Percentiles rank a stretch among this genome's conserved stretches.
Conservation (phyloP, 140 eudicot species). For the Senecio squalidus region DNA sequence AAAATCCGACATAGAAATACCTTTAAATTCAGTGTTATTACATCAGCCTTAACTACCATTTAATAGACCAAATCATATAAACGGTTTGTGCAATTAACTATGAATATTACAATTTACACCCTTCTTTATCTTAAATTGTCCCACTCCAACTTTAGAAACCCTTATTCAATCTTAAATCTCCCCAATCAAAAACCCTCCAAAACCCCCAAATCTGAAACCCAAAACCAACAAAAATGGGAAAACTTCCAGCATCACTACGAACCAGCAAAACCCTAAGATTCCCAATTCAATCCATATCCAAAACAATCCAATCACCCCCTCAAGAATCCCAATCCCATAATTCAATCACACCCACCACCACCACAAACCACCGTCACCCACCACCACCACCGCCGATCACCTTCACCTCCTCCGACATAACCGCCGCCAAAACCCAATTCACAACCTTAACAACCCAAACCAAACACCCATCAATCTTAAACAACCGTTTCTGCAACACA, state of each 20-base stretch:
- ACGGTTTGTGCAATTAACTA: too few species aligned
- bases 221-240: constrained; percentile 32
- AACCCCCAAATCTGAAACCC: background rate
- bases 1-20: too few species aligned
- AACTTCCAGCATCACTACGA: constrained; percentile 39
- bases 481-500: constrained; percentile 47
- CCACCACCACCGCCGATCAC: constrained; percentile 25
- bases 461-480: constrained; percentile 15
- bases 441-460: constrained; percentile 34
- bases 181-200: background rate
- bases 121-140: too few species aligned
- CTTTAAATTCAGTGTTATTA: too few species aligned
- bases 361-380: constrained; percentile 1
- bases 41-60: too few species aligned
- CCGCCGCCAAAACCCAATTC: constrained; percentile 82
- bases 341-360: background rate
- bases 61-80: too few species aligned
- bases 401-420: constrained; percentile 47
- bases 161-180: too few species aligned
- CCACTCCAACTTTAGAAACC: too few species aligned
- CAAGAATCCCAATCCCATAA: constrained; percentile 4
- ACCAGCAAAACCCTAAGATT: constrained; percentile 13
- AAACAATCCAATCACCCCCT: constrained; percentile 23
- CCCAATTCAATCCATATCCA: constrained; percentile 25
- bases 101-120: too few species aligned